Evolutionary conservation across 805 yeast genomes (phyloP).

Genomic region (Yamadazyma kitorensis): DNA sequence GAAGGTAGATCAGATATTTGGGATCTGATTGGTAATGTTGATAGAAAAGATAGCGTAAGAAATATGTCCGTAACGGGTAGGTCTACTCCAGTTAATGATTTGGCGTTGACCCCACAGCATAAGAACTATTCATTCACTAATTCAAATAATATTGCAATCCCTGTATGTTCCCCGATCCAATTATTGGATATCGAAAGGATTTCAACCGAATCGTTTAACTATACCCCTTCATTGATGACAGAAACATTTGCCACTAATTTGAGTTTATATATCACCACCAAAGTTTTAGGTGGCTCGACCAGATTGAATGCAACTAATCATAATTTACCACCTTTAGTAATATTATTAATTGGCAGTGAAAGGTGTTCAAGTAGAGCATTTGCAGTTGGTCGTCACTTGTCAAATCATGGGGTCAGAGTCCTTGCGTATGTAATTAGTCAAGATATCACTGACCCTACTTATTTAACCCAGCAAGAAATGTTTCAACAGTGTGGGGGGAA

Average conservation of each 20-base stretch:
- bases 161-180: constrained; percentile 75
- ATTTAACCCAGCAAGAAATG: constrained; percentile 50
- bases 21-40: constrained; percentile 41
- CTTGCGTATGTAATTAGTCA: constrained; percentile 45
- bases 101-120: constrained; percentile 6
- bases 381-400: constrained; percentile 74
- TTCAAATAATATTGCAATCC: constrained; percentile 33
- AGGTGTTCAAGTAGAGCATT: constrained; percentile 73
- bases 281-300: constrained; percentile 62
- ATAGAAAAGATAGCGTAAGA: constrained; percentile 8
- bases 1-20: constrained; percentile 48
- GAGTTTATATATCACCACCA: constrained; percentile 52
- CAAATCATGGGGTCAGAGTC: constrained; percentile 71
- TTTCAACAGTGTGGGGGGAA: constrained; percentile 72
- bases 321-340: constrained; percentile 75
- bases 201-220: constrained; percentile 48
- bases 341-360: constrained; percentile 70
- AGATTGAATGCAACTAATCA: constrained; percentile 64
- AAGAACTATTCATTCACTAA: constrained; percentile 19
- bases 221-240: constrained; percentile 44
- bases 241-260: constrained; percentile 74
- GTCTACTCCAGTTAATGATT: constrained; percentile 14
- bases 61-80: constrained; percentile 15
- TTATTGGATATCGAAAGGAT: constrained; percentile 70
- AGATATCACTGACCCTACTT: constrained; percentile 40